A percentile compares a stretch with the other conserved stretches of the same genome.
These are phyloP conservation scores for Xylariaceae sp. DNA, from an alignment of 2,329 filamentous ascomycete genomes.

Conservation along the genomic window DNA sequence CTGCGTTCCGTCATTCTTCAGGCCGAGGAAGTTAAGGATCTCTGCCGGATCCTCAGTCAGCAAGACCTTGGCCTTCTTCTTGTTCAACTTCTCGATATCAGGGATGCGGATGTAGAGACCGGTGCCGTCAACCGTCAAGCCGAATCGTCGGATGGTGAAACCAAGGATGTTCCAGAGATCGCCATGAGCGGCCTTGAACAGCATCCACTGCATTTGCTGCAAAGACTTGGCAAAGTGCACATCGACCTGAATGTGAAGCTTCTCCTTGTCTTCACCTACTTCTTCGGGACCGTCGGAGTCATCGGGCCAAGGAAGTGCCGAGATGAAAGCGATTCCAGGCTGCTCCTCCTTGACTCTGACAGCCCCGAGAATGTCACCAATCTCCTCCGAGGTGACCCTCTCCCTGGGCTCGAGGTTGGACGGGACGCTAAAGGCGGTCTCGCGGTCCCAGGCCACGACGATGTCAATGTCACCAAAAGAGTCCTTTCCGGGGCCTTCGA, in stretches of 20 bases:
- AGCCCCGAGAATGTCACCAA: conserved; percentile 44
- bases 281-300: conserved; percentile 13
- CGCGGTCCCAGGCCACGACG: conserved; percentile 41
- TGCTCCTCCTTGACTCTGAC: conserved; percentile 28
- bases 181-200: conserved; percentile 68
- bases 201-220: conserved; percentile 52
- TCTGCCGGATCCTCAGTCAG: conserved; percentile 53
- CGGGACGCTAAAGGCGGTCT: background rate
- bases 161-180: conserved; percentile 66
- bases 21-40: conserved; percentile 59
- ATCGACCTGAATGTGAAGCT: conserved; percentile 64
- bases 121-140: conserved; percentile 60
- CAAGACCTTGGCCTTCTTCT: conserved; percentile 52
- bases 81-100: conserved; percentile 60
- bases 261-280: conserved; percentile 1
- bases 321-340: conserved; percentile 26
- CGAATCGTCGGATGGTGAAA: conserved; percentile 57
- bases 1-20: conserved; percentile 38
- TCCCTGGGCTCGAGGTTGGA: background rate
- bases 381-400: conserved; percentile 15
- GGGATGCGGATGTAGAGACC: conserved; percentile 63
- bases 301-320: conserved; percentile 54
- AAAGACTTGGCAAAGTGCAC: conserved; percentile 48
- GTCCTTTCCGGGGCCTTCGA: conserved; percentile 64
- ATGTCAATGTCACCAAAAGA: conserved; percentile 73